Base-by-base conservation (phyloP, 352 stramenopile genomes). In the Paralagenidium karlingii region DNA sequence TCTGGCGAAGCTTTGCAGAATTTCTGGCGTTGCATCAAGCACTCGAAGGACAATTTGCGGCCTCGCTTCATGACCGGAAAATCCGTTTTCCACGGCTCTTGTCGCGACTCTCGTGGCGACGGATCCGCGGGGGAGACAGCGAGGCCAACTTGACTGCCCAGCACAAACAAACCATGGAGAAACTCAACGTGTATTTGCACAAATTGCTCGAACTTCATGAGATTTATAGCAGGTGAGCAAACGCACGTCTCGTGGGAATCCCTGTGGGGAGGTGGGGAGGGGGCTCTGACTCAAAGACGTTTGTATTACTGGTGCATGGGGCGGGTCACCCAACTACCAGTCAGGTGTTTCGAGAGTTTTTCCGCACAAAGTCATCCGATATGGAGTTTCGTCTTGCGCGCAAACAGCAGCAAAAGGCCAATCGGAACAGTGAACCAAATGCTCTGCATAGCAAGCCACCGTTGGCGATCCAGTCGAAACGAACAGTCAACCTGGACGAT, bases 121-220 rank as follows among this genome's bases (percentile, higher is more conserved):
- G 51, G 26, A 13, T 38, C 13, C 24, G 31, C 26, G 13, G 15
- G 22, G 28, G 22, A 31, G 38, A 20, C 15, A 30, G 27, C 18
- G 25, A 19, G 3, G 31, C 13, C n/a, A 42, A 13, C 16, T 36
- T 47, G 27, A 32, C 46, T 5, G 31, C 24, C 0, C 51, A 58
- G 1, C 50, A 61, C 20, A 27, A 45, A 15, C 46, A 56, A 7
- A 49, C 63, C 3, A 46, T 61, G 40, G 61, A 64, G 16, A 59
- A 69, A 40, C 50, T 83, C 21, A 83, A 81, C 43, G 45, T 53
- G 20, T 83, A 83, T 33, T 34, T 83, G 43, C 69, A 70, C 45
- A 62, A 65, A 34, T 48, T 83, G 21, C 47, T 83, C 29, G 69
- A 78, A 50, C 60, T 81, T 24, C 58, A 71, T 30, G 57, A 48